Evolutionary conservation across 768 basidiomycete genomes (phyloP), one percentile per base, ranked within the genome.

Genomic region (Lentinula lateritia): DNA sequence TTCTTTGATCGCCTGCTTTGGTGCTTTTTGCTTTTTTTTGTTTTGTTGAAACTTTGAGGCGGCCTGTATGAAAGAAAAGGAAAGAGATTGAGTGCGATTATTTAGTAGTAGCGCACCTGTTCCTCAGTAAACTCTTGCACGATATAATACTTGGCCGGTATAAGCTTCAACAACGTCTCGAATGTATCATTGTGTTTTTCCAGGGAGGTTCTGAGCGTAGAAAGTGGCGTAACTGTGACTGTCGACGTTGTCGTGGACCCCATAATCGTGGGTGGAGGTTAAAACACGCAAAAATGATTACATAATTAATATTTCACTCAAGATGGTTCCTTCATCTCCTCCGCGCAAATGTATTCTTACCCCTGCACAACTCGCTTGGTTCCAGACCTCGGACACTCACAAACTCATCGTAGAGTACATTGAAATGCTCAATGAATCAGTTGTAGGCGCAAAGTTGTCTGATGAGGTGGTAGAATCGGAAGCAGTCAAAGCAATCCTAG

Each of bases 71-170:
- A 61, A 52, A 35, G 15, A 45, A 63, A 41, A 65, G 9, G 28
- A 20, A 52, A 41, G 20, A 43, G 50, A 42, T 9, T 43, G 39
- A 45, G 61, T 20, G 16, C 7, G 45, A 50, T 60, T 36, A 41
- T 18, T 58, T 28, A 28, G 28, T 28, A 28, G 28, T 2, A 52
- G 65, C 75, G 45, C 55, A 88, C 90, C 80, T 88, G 85, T 62
- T 89, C 88, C 55, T 88, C 85, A 1, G 78, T 76, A 50, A 83
- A 82, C 18, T 90, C 88, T 43, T 78, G 80, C 1, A 85, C 82
- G 53, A 97, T 77, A 73, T 98, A 98, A 71, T 90, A 93, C 76
- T 89, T 89, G 5, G 95, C 82, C 0, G 96, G 96, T 60, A 98
- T 97, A 50, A 97, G 83, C 43, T 80, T 85, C 1, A 97, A 78